Conservation (phyloP, 352 stramenopile genomes). For the Phytopythium helicoides region DNA sequence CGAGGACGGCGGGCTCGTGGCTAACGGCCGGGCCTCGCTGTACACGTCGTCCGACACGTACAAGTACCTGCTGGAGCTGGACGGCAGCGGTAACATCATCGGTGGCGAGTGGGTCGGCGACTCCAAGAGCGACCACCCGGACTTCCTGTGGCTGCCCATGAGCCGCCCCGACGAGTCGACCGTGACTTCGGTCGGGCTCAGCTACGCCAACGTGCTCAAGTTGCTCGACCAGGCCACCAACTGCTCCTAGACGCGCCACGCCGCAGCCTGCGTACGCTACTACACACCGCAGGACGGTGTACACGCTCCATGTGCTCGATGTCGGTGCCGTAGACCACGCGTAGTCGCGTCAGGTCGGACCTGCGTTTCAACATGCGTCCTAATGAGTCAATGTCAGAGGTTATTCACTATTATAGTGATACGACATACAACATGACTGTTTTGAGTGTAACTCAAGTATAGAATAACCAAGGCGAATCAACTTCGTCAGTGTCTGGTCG, state of each 20-base stretch:
- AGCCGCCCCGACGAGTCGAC: slow-evolving; percentile 20
- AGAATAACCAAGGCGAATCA: too few relatives aligned
- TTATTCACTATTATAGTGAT: too few relatives aligned
- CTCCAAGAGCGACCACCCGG: slow-evolving; percentile 28
- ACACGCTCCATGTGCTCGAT: neutral
- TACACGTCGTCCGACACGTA: slow-evolving; percentile 33
- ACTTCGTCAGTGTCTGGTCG: too few relatives aligned
- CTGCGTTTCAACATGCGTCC: neutral
- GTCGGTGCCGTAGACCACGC: too few relatives aligned
- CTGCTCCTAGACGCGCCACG: slow-evolving; percentile 12
- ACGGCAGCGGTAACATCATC: slow-evolving; percentile 29
- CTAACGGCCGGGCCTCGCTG: slow-evolving; percentile 12
- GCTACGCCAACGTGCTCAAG: slow-evolving; percentile 25
- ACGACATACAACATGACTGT: too few relatives aligned
- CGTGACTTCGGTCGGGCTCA: slow-evolving; percentile 28
- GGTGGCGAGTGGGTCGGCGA: slow-evolving; percentile 42
- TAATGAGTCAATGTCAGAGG: too few relatives aligned
- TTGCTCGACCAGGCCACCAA: slow-evolving; percentile 21
- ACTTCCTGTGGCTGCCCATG: slow-evolving; percentile 40
- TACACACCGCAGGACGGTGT: slow-evolving; percentile 5
- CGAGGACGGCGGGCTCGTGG: slow-evolving; percentile 37
- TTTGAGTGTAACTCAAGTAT: too few relatives aligned
- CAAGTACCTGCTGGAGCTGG: slow-evolving; percentile 44
- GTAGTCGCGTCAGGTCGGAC: neutral
- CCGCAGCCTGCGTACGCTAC: too few relatives aligned